Percentiles rank a stretch among this genome's conserved stretches.
phyloP scores from a whole-genome alignment of 2,329 filamentous ascomycete genomes.

The Epichloe coenophiala region DNA sequence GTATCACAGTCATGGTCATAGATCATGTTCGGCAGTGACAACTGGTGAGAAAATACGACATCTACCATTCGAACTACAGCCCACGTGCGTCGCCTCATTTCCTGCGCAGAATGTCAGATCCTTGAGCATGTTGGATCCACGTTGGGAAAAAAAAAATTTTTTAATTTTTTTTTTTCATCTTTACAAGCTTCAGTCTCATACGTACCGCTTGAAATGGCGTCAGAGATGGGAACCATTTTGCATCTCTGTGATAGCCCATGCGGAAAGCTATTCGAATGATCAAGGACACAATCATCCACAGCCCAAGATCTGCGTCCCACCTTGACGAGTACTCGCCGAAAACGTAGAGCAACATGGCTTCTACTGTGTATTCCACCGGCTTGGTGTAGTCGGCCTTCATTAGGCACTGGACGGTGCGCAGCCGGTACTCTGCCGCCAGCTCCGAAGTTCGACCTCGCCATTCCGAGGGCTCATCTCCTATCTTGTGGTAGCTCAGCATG shows the following conservation, averaged over 20 bases:
- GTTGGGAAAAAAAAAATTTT: too few species aligned
- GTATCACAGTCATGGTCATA: slow-evolving; percentile 64
- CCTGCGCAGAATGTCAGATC: slow-evolving; percentile 22
- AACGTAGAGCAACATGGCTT: slow-evolving; percentile 63
- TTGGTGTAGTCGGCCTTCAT: slow-evolving; percentile 66
- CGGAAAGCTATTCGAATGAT: slow-evolving; percentile 47
- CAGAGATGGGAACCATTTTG: slow-evolving; percentile 58
- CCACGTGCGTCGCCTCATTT: slow-evolving; percentile 60
- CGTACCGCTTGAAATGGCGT: slow-evolving; percentile 57
- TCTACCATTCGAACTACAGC: slow-evolving; percentile 60
- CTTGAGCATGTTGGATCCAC: too few species aligned
- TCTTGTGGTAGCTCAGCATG: slow-evolving; percentile 66
- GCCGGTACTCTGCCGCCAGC: slow-evolving; percentile 49
- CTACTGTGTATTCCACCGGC: slow-evolving; percentile 61
- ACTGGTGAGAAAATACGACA: slow-evolving; percentile 64
- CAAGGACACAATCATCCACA: slow-evolving; percentile 44
- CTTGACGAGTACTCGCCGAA: slow-evolving; percentile 62
- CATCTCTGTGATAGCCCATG: slow-evolving; percentile 69
- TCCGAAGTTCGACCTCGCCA: slow-evolving; percentile 55
- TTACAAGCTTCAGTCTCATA: neutral
- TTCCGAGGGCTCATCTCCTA: slow-evolving; percentile 67
- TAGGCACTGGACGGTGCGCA: slow-evolving; percentile 66
- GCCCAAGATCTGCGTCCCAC: slow-evolving; percentile 58
- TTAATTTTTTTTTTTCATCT: too few species aligned
- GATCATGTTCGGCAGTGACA: slow-evolving; percentile 55